Percentiles rank a stretch among this genome's conserved stretches.
Conservation (phyloP, 176 grass and related monocot genomes). For the Guadua angustifolia region DNA sequence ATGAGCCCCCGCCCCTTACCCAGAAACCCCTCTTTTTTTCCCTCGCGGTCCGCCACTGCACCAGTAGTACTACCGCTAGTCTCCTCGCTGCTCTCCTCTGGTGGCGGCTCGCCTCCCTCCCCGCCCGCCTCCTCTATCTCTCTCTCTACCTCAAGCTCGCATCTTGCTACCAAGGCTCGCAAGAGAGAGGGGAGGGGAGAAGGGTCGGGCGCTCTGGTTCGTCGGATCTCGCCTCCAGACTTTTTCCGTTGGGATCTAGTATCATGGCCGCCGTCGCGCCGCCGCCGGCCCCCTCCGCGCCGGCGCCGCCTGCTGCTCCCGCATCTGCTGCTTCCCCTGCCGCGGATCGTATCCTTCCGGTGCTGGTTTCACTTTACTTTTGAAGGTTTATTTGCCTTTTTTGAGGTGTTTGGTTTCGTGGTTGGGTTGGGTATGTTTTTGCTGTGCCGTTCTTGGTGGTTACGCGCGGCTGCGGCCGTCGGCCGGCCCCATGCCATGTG, state of each 20-base stretch:
- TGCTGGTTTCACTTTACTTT: not conserved
- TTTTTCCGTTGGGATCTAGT: constrained; percentile 42
- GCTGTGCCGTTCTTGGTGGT: constrained; percentile 32
- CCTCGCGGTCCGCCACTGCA: constrained; percentile 15
- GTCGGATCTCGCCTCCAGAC: constrained; percentile 51
- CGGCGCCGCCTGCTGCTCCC: constrained; percentile 12
- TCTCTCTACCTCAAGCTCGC: constrained; percentile 24
- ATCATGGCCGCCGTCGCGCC: constrained; percentile 70
- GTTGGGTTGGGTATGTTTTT: not conserved
- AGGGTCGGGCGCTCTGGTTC: constrained; percentile 37
- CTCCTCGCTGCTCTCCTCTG: constrained; percentile 41
- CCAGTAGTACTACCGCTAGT: constrained; percentile 17
- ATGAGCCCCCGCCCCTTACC: constrained; percentile 32
- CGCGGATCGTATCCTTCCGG: constrained; percentile 90
- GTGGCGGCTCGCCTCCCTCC: constrained; percentile 60
- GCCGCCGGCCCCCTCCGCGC: constrained; percentile 33
- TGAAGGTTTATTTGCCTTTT: constrained; percentile 27
- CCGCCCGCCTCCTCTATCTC: constrained; percentile 20
- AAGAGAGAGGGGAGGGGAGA: constrained; percentile 35
- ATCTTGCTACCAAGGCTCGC: constrained; percentile 24
- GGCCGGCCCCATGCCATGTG: not conserved
- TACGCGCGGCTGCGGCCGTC: constrained; percentile 10
- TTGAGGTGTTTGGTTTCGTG: not conserved
- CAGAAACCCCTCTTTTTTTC: constrained; percentile 48
- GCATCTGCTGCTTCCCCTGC: constrained; percentile 18